Evolutionary conservation across 192 early-diverging fungal species (phyloP).

Genomic region (Lobosporangium transversale): DNA sequence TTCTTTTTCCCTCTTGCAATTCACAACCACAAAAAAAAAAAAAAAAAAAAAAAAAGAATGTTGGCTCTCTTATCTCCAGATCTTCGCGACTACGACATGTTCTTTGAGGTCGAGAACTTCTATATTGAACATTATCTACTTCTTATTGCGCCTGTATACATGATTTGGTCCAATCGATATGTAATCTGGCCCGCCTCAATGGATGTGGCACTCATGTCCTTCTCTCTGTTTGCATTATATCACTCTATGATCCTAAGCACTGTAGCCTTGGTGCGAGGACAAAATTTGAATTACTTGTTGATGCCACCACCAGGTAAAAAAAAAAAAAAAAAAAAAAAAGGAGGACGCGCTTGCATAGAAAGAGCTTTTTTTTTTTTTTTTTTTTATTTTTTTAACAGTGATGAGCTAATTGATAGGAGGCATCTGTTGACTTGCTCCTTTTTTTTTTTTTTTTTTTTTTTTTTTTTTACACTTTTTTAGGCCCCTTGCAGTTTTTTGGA

Average conservation of each 20-base stretch:
- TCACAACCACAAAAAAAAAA: no score
- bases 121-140: slow-evolving; percentile 46
- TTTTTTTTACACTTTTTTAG: no score
- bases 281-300: slow-evolving; percentile 64
- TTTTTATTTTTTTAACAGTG: not conserved
- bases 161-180: slow-evolving; percentile 64
- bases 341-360: no score
- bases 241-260: slow-evolving; percentile 58
- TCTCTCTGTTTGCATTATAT: slow-evolving; percentile 61
- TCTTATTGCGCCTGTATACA: slow-evolving; percentile 57
- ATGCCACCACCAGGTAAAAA: slow-evolving; percentile 64
- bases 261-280: slow-evolving; percentile 54
- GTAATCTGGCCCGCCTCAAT: slow-evolving; percentile 59
- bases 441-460: not conserved
- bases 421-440: not conserved
- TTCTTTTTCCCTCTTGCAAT: no score
- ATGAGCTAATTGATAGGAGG: not conserved
- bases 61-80: slow-evolving; percentile 61
- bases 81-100: slow-evolving; percentile 56
- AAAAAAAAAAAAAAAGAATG: no score
- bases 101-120: slow-evolving; percentile 64
- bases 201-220: slow-evolving; percentile 60
- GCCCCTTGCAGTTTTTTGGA: slow-evolving; percentile 51
- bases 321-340: no score
- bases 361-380: not conserved